These are phyloP conservation scores for Eragrostis nindensis DNA, from an alignment of 176 grass and related monocot genomes.

Conservation along the genomic window DNA sequence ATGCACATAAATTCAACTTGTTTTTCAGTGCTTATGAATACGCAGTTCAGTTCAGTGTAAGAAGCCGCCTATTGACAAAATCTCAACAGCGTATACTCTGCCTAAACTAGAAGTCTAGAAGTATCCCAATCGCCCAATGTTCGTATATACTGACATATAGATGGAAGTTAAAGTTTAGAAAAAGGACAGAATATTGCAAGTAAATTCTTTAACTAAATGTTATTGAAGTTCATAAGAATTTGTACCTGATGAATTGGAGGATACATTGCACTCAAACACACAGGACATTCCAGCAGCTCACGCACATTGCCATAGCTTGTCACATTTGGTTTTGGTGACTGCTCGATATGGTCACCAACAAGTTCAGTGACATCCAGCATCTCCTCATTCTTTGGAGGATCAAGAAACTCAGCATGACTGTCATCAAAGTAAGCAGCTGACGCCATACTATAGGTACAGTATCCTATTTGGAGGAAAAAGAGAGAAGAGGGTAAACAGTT, in stretches of 20 bases:
- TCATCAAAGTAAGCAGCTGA: constrained; percentile 69
- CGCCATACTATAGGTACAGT: constrained; percentile 56
- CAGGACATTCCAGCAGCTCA: constrained; percentile 89
- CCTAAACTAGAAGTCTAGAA: too few relatives aligned
- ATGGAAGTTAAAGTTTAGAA: too few relatives aligned
- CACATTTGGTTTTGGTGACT: constrained; percentile 76
- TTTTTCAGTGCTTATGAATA: background rate
- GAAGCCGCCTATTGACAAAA: too few relatives aligned
- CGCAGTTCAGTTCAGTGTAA: background rate
- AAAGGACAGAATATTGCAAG: background rate
- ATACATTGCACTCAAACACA: constrained; percentile 95
- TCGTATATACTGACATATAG: too few relatives aligned
- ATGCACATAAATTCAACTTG: background rate
- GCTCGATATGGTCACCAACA: constrained; percentile 54
- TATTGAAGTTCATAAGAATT: constrained; percentile 19
- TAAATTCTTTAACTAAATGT: background rate
- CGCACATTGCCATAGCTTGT: constrained; percentile 69
- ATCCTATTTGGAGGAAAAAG: constrained; percentile 24
- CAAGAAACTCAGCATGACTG: constrained; percentile 63
- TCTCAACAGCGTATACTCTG: too few relatives aligned
- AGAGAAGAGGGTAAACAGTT: background rate
- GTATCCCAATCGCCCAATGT: too few relatives aligned
- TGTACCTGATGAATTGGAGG: constrained; percentile 94
- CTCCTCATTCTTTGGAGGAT: constrained; percentile 76
- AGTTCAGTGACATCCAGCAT: constrained; percentile 74